Evolutionary conservation across 1,284 basidiomycete species (phyloP).

Genomic region (Microbotryum silenes-acaulis): DNA sequence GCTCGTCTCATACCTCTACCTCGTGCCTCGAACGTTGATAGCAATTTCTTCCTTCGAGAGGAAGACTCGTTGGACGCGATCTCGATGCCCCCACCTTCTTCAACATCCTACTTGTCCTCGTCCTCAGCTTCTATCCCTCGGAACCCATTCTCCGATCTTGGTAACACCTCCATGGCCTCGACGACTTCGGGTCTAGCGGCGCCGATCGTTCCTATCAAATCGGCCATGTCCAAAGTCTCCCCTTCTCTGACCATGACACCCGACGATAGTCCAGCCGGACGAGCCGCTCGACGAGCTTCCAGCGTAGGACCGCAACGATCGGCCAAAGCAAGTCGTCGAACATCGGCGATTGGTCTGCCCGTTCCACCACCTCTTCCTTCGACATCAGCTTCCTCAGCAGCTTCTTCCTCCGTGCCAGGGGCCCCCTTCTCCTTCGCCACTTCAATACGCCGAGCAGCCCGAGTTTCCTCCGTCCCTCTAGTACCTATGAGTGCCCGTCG

Average conservation of each 20-base stretch:
- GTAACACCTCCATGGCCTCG: constrained; percentile 25
- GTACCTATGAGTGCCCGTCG: background rate
- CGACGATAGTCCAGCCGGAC: constrained; percentile 1
- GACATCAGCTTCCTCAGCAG: background rate
- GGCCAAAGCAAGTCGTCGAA: constrained; percentile 20
- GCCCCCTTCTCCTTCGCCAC: background rate
- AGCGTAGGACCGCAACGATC: constrained; percentile 29
- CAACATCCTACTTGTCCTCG: background rate
- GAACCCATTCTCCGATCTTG: constrained; percentile 22
- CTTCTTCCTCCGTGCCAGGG: background rate
- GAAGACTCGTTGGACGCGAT: background rate
- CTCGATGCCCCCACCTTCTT: constrained; percentile 2
- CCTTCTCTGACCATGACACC: background rate
- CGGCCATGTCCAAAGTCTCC: background rate
- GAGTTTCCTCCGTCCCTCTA: background rate
- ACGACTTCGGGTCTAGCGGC: constrained; percentile 23
- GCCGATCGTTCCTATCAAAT: constrained; percentile 13
- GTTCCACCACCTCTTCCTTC: constrained; percentile 4
- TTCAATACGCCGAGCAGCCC: constrained; percentile 5
- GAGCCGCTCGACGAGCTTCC: constrained; percentile 18
- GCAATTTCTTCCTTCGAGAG: constrained; percentile 16
- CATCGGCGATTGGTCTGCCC: constrained; percentile 8
- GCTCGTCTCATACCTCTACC: background rate
- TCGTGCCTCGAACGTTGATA: constrained; percentile 8
- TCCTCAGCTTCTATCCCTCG: background rate